These are phyloP conservation scores for Ustilago shanxiensis DNA, from an alignment of 1,284 basidiomycete species.

Conservation along the genomic window DNA sequence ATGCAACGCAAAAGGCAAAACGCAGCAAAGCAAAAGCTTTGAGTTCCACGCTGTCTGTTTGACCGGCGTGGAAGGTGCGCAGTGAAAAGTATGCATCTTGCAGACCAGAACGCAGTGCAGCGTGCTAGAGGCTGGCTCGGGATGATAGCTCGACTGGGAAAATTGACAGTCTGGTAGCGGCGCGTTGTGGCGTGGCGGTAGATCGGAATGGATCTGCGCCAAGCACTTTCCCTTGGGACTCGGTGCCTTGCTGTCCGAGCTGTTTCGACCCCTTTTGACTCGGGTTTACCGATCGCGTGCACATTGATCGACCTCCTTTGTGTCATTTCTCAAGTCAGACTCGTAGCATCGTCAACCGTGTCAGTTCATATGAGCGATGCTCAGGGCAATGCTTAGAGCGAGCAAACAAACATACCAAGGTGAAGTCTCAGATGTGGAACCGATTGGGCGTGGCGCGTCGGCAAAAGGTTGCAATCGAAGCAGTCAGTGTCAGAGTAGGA, in stretches of 20 bases:
- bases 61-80: slow-evolving; percentile 4
- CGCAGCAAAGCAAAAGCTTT: neutral
- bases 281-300: neutral
- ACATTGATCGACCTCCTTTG: too few relatives aligned
- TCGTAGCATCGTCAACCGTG: too few relatives aligned
- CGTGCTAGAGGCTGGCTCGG: neutral
- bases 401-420: neutral
- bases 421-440: slow-evolving; percentile 1
- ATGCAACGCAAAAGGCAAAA: slow-evolving; percentile 1
- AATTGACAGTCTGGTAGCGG: neutral
- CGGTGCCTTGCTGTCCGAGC: slow-evolving; percentile 1
- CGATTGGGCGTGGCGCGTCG: neutral
- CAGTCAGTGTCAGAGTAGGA: neutral
- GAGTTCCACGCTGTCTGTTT: neutral
- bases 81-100: neutral
- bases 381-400: neutral
- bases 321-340: too few relatives aligned
- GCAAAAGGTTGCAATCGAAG: neutral
- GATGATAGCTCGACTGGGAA: slow-evolving; percentile 3
- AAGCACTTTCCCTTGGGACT: slow-evolving; percentile 3
- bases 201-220: neutral
- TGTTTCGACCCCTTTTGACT: neutral
- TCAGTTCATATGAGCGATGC: neutral
- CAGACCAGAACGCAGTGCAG: neutral
- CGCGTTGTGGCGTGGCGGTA: neutral